Percentiles rank a stretch among this genome's conserved stretches.
Evolutionary conservation across 2,329 filamentous ascomycete species (phyloP).

Genomic region (Sporothrix inflata): DNA sequence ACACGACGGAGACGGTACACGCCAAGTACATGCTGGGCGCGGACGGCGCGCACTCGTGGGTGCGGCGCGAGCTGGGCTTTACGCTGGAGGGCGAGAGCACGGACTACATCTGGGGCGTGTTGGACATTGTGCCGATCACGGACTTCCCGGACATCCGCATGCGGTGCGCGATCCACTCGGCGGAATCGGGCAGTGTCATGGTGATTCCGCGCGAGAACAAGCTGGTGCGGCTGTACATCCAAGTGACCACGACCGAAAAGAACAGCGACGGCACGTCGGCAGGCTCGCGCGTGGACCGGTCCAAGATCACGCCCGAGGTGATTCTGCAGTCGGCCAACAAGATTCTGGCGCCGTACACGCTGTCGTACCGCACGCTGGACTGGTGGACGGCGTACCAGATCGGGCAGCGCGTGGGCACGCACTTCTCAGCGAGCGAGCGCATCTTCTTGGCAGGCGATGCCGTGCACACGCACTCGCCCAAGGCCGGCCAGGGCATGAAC

Average conservation of each 20-base stretch:
- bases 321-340: constrained; percentile 61
- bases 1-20: constrained; percentile 28
- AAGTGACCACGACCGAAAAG: constrained; percentile 23
- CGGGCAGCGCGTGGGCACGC: constrained; percentile 64
- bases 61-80: constrained; percentile 33
- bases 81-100: constrained; percentile 38
- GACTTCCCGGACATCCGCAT: constrained; percentile 41
- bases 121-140: constrained; percentile 40
- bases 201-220: constrained; percentile 43
- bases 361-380: constrained; percentile 51
- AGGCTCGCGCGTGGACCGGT: constrained; percentile 48
- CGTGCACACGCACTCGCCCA: constrained; percentile 59
- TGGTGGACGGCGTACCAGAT: constrained; percentile 73
- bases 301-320: constrained; percentile 59
- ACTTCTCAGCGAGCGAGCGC: constrained; percentile 59
- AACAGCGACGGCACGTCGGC: constrained; percentile 6
- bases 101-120: constrained; percentile 40
- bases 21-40: constrained; percentile 32
- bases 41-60: constrained; percentile 32
- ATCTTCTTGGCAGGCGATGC: constrained; percentile 74
- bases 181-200: constrained; percentile 38
- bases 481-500: constrained; percentile 74
- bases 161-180: constrained; percentile 39
- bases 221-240: constrained; percentile 55
- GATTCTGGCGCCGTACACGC: constrained; percentile 64